Base-by-base conservation (phyloP, 202 grass and related monocot species). In the Cymbopogon flexuosus region DNA sequence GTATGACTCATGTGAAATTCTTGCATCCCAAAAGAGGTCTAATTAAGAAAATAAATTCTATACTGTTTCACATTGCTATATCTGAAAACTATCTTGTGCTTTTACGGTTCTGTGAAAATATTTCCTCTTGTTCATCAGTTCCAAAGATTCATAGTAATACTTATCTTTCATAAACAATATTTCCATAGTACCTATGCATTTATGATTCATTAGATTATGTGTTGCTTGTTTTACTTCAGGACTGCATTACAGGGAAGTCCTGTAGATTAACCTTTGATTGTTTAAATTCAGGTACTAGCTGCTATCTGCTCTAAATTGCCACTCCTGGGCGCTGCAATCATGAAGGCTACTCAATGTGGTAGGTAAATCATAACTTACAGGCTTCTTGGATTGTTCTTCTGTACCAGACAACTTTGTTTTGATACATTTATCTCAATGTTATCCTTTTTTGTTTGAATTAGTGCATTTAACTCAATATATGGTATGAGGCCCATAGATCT, bases 301-400 rank as follows among this genome's bases (percentile, higher is more conserved):
- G 79, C 84, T 81, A 89, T 97, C 81, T 89, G 88, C 68, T 97
- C 88, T 57, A 97, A 97, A 81, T 73, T 97, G 43, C 93, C 93
- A 31, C 83, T 91, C 83, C 81, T 97, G 24, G 74, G 86, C 73
- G 89, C 49, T 81, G 91, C 88, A 79, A 93, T 97, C 39, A 68
- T 91, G 90, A 91, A 85, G 73, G 90, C 90, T 82, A 86, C 90
- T 78, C 86, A 84, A 85, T 93, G 86, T 82, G 93, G 93, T 97
- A 89, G 37, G 79, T 84, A 29, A 40, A 80, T 18, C 76, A 37
- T 31, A 77, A 63, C 47, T 58, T 80, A 43, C 1, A 67, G 10
- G 14, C 52, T 10, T 41, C 2, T 70, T 59, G 4, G n/a, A 43
- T 34, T 57, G 15, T 69, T 70, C 10, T 60, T 60, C 21, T 60